phyloP scores from a whole-genome alignment of 2,329 filamentous ascomycete genomes.

The Ceratocystis ficicola region DNA sequence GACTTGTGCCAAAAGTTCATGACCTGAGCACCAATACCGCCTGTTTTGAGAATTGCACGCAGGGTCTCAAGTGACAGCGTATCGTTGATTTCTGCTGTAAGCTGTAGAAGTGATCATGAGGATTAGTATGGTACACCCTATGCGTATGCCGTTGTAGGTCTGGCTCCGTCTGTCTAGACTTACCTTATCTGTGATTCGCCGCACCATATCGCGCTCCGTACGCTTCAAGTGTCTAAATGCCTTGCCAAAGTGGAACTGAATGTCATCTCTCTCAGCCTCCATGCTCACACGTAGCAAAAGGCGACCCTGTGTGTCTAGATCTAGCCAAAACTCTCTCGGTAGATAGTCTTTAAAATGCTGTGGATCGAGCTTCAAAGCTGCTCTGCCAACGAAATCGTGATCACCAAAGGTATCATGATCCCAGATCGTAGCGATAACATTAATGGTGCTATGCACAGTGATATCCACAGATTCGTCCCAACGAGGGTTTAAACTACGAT shows the following conservation, averaged over 20 bases:
- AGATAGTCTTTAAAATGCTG: constrained; percentile 92
- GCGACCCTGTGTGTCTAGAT: constrained; percentile 88
- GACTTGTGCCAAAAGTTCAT: constrained; percentile 56
- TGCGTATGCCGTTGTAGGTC: not conserved
- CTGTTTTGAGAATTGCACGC: constrained; percentile 56
- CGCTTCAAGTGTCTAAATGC: constrained; percentile 90
- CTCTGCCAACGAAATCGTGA: constrained; percentile 92
- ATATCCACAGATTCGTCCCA: constrained; percentile 98
- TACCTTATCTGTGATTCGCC: constrained; percentile 96
- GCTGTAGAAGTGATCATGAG: constrained; percentile 37
- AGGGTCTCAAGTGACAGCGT: constrained; percentile 76
- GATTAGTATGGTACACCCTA: not conserved
- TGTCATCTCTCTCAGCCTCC: constrained; percentile 97
- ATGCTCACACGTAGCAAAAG: constrained; percentile 86
- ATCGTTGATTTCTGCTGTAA: constrained; percentile 83
- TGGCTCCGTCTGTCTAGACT: not conserved
- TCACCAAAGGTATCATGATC: constrained; percentile 96
- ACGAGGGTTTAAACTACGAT: constrained; percentile 78
- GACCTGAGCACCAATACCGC: constrained; percentile 58
- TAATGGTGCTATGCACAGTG: constrained; percentile 78
- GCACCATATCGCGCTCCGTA: constrained; percentile 94
- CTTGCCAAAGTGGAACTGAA: constrained; percentile 97
- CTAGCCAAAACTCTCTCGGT: constrained; percentile 93
- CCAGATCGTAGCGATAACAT: constrained; percentile 95
- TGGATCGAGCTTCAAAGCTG: constrained; percentile 97